A percentile compares a stretch with the other conserved stretches of the same genome.
phyloP scores from a whole-genome alignment of 1,284 basidiomycete genomes.

The Bjerkandera adusta region DNA sequence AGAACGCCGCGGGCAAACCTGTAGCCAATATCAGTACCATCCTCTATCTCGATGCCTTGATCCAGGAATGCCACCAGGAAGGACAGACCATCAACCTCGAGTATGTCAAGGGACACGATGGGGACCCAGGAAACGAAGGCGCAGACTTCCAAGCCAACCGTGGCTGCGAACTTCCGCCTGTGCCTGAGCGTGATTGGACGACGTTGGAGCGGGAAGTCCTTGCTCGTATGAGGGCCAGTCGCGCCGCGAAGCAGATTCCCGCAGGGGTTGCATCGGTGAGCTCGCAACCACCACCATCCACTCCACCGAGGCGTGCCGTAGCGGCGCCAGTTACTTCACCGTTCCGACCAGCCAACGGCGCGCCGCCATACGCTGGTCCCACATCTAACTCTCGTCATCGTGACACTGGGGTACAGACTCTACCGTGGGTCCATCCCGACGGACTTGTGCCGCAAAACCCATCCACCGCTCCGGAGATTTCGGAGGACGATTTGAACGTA shows the following conservation, averaged over 20 bases:
- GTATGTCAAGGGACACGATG: slow-evolving; percentile 73
- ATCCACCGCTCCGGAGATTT: background rate
- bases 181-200: slow-evolving; percentile 58
- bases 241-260: background rate
- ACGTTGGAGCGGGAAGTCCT: slow-evolving; percentile 12
- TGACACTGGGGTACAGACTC: background rate
- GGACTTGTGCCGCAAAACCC: background rate
- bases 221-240: slow-evolving; percentile 42
- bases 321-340: background rate
- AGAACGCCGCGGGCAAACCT: slow-evolving; percentile 41
- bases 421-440: slow-evolving; percentile 2
- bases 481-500: slow-evolving; percentile 1
- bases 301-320: background rate
- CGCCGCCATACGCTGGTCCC: background rate
- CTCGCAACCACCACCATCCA: background rate
- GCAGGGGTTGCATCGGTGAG: background rate
- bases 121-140: slow-evolving; percentile 73
- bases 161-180: slow-evolving; percentile 41
- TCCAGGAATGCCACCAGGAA: slow-evolving; percentile 42
- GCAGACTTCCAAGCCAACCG: slow-evolving; percentile 69
- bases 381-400: background rate
- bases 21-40: slow-evolving; percentile 72
- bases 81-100: slow-evolving; percentile 51
- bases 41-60: slow-evolving; percentile 53
- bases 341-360: slow-evolving; percentile 2